These are phyloP conservation scores for Arthroderma uncinatum DNA, from an alignment of 2,329 filamentous ascomycete genomes.

Conservation along the genomic window DNA sequence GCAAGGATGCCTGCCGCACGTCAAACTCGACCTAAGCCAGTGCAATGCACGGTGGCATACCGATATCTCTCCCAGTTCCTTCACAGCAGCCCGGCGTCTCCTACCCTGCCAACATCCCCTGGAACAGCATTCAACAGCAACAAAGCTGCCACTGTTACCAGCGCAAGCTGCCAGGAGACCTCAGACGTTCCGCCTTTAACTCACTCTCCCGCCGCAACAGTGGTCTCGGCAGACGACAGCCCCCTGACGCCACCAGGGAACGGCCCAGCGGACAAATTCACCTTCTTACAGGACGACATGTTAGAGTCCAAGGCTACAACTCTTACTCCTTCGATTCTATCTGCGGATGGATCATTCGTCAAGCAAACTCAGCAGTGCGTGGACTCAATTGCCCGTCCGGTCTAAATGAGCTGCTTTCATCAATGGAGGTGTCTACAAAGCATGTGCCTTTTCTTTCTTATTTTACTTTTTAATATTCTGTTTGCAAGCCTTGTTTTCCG, in stretches of 20 bases:
- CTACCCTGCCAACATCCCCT: not conserved
- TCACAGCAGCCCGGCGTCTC: not conserved
- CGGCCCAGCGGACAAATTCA: not conserved
- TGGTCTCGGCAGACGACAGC: not conserved
- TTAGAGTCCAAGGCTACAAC: not conserved
- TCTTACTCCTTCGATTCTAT: not conserved
- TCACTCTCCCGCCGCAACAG: slow-evolving; percentile 4
- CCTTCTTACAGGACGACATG: not conserved
- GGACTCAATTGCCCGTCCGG: not conserved
- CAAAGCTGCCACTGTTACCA: not conserved
- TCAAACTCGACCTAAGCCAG: not conserved
- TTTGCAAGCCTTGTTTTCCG: not conserved
- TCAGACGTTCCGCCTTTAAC: slow-evolving; percentile 8
- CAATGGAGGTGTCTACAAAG: not conserved
- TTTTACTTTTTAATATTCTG: not conserved
- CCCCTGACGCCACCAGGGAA: not conserved
- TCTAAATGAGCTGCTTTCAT: too few species aligned
- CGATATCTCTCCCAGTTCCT: slow-evolving; percentile 10
- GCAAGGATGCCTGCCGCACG: not conserved
- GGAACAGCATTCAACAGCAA: not conserved
- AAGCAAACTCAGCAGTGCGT: not conserved
- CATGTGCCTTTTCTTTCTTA: not conserved
- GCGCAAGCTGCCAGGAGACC: not conserved
- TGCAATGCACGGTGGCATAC: slow-evolving; percentile 12
- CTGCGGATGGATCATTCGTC: not conserved